A percentile compares a stretch with the other conserved stretches of the same genome.
These are phyloP conservation scores for Tubosaeta sp. DNA, from an alignment of 768 basidiomycete species.

Conservation along the genomic window DNA sequence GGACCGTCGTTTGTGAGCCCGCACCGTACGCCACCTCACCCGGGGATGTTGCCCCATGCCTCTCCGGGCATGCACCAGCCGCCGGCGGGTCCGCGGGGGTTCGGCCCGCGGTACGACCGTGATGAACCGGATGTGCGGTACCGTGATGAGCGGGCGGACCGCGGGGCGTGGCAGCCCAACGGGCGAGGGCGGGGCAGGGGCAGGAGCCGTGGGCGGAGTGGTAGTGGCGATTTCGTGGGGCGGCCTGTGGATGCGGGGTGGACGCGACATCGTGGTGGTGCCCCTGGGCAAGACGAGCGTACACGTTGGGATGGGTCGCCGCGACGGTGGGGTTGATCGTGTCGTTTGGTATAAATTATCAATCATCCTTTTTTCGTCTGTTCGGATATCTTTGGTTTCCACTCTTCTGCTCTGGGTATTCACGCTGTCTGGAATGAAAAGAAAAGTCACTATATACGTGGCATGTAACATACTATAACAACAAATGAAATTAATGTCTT, in stretches of 20 bases:
- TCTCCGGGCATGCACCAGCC: slow-evolving; percentile 19
- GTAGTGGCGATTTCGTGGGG: slow-evolving; percentile 22
- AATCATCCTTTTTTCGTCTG: slow-evolving; percentile 5
- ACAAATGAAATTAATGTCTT: neutral
- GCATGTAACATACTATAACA: neutral
- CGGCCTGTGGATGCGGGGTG: slow-evolving; percentile 43
- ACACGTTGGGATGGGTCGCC: slow-evolving; percentile 26
- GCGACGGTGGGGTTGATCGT: slow-evolving; percentile 21
- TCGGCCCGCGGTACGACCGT: slow-evolving; percentile 26
- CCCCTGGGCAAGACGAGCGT: slow-evolving; percentile 18
- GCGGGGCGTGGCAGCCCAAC: slow-evolving; percentile 29
- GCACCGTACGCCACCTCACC: slow-evolving; percentile 23
- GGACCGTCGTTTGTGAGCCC: slow-evolving; percentile 15
- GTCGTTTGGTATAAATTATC: slow-evolving; percentile 23
- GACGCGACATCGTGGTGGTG: slow-evolving; percentile 28
- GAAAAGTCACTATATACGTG: neutral
- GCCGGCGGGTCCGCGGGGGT: slow-evolving; percentile 24
- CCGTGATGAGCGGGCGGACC: slow-evolving; percentile 34
- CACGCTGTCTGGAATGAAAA: slow-evolving; percentile 1
- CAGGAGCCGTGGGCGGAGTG: slow-evolving; percentile 24
- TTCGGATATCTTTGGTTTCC: slow-evolving; percentile 8
- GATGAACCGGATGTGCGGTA: slow-evolving; percentile 21
- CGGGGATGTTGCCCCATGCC: slow-evolving; percentile 19
- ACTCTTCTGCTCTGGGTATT: slow-evolving; percentile 6
- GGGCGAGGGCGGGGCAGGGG: slow-evolving; percentile 34